Base-by-base conservation (phyloP, 1,139 yeast genomes). In the Candida labiduridarum region DNA sequence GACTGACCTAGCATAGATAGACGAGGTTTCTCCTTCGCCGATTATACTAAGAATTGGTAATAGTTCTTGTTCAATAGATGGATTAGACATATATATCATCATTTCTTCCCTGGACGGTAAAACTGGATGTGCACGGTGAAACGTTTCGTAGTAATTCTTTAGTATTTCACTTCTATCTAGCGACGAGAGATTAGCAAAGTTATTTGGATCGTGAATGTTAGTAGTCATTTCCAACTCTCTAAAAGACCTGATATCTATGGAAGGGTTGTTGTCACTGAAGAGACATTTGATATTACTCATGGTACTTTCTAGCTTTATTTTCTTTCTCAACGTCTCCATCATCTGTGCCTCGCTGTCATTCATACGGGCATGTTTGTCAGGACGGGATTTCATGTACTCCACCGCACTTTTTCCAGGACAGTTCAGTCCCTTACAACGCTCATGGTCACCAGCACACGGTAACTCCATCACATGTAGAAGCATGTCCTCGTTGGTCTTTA, bases 121-220 rank as follows among this genome's bases (percentile, higher is more conserved):
- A 31, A 79, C 61, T 1, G 83, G 83, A 56, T 79, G 83, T 1
- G 73, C 59, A 19, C 52, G 53, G 52, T 78, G 79, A 55, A 78
- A 76, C 15, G 56, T 58, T 2, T 62, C 55, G 52, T 74, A 79
- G 53, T 72, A 79, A 27, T 64, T 65, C 33, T 66, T 61, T 4
- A 77, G 55, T 5, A 75, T 65, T n/a, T 49, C 56, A 9, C 51
- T 54, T 31, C 45, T 52, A 36, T 61, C 56, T 41, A 53, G 49
- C 11, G 44, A 4, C n/a, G 36, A 18, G 11, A 45, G 34, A 41
- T 54, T 49, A 48, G 49, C 49, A 45, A 51, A 54, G 40, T 54
- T 52, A 35, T 34, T 49, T 22, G 35, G 15, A 45, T 48, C 45
- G 44, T 51, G 50, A 15, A 54, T 47, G 18, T 41, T 38, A 5